Percentiles rank a stretch among this genome's conserved stretches.
phyloP scores from a whole-genome alignment of 352 stramenopile species.

The Phytophthora idaei region DNA sequence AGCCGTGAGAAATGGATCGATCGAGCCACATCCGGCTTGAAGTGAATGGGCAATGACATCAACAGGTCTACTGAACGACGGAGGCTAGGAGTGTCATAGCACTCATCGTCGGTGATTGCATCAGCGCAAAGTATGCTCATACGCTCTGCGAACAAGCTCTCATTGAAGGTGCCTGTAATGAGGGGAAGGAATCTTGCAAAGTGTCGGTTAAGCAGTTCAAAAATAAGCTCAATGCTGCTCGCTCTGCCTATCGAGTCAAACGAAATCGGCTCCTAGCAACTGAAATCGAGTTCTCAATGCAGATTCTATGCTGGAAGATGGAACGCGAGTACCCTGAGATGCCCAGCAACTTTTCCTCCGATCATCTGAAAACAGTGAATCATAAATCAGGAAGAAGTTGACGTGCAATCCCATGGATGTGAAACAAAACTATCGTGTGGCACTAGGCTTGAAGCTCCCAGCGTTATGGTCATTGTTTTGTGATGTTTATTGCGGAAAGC shows the following conservation, averaged over 20 bases:
- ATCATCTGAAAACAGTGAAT: not conserved
- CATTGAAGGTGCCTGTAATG: slow-evolving; percentile 5
- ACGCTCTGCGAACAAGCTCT: not conserved
- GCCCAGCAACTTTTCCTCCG: slow-evolving; percentile 7
- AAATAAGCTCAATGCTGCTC: slow-evolving; percentile 10
- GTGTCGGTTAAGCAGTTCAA: slow-evolving; percentile 14
- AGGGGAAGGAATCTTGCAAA: not conserved
- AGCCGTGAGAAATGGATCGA: slow-evolving; percentile 10
- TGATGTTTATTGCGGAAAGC: slow-evolving; percentile 9
- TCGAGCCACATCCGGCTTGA: slow-evolving; percentile 2
- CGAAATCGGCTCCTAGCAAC: slow-evolving; percentile 11
- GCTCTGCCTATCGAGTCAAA: not conserved
- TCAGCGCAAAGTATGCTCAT: slow-evolving; percentile 1
- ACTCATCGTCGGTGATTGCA: not conserved
- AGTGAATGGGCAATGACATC: slow-evolving; percentile 8
- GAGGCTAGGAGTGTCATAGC: not conserved
- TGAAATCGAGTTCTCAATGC: not conserved
- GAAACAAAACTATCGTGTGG: not conserved
- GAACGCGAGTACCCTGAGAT: slow-evolving; percentile 13
- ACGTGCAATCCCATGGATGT: slow-evolving; percentile 12
- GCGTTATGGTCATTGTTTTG: slow-evolving; percentile 14
- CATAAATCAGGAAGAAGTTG: not conserved
- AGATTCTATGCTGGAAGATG: not conserved
- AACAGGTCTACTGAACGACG: slow-evolving; percentile 2
- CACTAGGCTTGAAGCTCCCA: slow-evolving; percentile 2